Conservation (phyloP, 1,139 yeast genomes). For the Debaryomyces udenii region DNA sequence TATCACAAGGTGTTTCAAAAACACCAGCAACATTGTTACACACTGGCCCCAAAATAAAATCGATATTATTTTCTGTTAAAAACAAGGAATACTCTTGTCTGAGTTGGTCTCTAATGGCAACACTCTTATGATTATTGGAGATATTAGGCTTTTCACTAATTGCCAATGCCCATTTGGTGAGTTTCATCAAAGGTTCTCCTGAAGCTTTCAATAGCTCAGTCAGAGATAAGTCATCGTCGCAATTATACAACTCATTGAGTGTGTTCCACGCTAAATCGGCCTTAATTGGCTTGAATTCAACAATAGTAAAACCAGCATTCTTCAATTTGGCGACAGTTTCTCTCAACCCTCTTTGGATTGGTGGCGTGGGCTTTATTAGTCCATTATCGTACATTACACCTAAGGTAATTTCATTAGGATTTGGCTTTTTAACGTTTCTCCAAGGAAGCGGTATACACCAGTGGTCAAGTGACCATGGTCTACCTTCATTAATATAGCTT, state of each 20-base stretch:
- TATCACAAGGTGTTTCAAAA: too few relatives aligned
- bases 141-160: too few relatives aligned
- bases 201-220: slow-evolving; percentile 16
- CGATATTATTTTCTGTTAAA: too few relatives aligned
- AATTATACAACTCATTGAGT: slow-evolving; percentile 16
- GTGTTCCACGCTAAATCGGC: slow-evolving; percentile 15
- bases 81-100: too few relatives aligned
- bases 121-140: too few relatives aligned
- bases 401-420: slow-evolving; percentile 1
- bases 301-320: slow-evolving; percentile 20
- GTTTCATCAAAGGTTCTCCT: slow-evolving; percentile 26
- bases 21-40: too few relatives aligned
- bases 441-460: slow-evolving; percentile 19
- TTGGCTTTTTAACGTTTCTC: neutral
- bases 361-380: slow-evolving; percentile 20
- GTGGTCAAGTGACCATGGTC: slow-evolving; percentile 23
- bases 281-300: too few relatives aligned
- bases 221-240: slow-evolving; percentile 21
- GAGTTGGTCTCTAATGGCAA: too few relatives aligned
- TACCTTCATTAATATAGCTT: slow-evolving; percentile 16
- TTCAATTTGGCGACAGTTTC: slow-evolving; percentile 14
- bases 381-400: slow-evolving; percentile 19
- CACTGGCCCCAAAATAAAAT: too few relatives aligned
- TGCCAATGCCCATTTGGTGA: too few relatives aligned
- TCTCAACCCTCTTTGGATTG: slow-evolving; percentile 20